Evolutionary conservation across 208 protist species (phyloP).

Genomic region (Leishmania guyanensis): DNA sequence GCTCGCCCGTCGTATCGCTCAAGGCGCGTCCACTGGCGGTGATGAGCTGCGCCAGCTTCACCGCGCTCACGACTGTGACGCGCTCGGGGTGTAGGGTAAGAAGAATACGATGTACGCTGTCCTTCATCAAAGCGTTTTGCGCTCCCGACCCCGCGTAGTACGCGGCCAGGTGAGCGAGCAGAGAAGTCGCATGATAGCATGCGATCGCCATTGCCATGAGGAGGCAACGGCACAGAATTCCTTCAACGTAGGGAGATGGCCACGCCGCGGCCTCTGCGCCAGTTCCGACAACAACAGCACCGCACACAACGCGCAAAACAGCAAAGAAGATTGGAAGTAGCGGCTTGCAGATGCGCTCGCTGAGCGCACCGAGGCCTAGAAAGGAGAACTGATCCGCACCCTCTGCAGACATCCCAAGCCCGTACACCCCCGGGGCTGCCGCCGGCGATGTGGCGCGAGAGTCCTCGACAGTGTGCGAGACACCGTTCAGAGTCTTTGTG

Average conservation of each 20-base stretch:
- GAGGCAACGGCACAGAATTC: slow-evolving; percentile 44
- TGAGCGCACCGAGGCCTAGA: slow-evolving; percentile 13
- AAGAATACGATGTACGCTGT: slow-evolving; percentile 42
- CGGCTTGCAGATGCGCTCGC: slow-evolving; percentile 26
- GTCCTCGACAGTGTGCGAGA: neutral
- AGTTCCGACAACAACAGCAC: neutral
- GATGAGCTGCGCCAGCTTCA: slow-evolving; percentile 57
- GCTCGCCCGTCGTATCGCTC: slow-evolving; percentile 37
- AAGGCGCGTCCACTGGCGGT: slow-evolving; percentile 41
- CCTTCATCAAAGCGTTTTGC: slow-evolving; percentile 41
- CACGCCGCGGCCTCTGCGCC: neutral
- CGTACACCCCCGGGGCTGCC: neutral
- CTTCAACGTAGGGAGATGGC: slow-evolving; percentile 26
- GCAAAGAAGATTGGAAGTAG: slow-evolving; percentile 22
- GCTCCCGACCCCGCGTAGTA: slow-evolving; percentile 45
- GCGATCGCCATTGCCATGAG: slow-evolving; percentile 43
- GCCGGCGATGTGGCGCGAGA: neutral
- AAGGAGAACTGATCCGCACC: neutral
- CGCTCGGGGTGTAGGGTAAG: slow-evolving; percentile 46
- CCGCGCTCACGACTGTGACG: slow-evolving; percentile 49
- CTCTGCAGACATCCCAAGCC: neutral
- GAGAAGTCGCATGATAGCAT: slow-evolving; percentile 51
- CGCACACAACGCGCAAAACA: slow-evolving; percentile 2
- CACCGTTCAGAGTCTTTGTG: slow-evolving; percentile 6
- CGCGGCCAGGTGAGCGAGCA: slow-evolving; percentile 51